These are phyloP conservation scores for Globisporangium mamillatum DNA, from an alignment of 352 stramenopile genomes.

Conservation along the genomic window DNA sequence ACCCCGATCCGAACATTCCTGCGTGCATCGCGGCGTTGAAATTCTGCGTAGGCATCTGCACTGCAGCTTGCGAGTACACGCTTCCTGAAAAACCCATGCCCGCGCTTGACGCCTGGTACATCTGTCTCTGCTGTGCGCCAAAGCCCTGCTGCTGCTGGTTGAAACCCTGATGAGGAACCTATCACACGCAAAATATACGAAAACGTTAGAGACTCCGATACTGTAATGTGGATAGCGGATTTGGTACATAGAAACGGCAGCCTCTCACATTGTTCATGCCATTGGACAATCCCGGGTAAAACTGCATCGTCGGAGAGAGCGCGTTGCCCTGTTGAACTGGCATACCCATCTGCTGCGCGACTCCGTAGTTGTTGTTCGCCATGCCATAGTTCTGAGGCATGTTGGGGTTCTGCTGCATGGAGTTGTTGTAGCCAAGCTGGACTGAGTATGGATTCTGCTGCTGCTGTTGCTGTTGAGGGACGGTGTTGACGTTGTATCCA, in stretches of 20 bases:
- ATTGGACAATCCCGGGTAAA: slow-evolving; percentile 10
- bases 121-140: slow-evolving; percentile 6
- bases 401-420: slow-evolving; percentile 41
- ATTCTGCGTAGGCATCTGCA: slow-evolving; percentile 27
- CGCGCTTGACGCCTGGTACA: slow-evolving; percentile 13
- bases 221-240: background rate
- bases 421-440: slow-evolving; percentile 30
- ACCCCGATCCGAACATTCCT: slow-evolving; percentile 19
- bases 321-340: slow-evolving; percentile 6
- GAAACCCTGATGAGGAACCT: slow-evolving; percentile 10
- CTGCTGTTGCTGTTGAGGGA: slow-evolving; percentile 17
- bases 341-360: slow-evolving; percentile 15
- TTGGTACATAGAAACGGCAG: background rate
- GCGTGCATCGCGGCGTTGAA: slow-evolving; percentile 26
- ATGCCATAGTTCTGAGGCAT: slow-evolving; percentile 55
- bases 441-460: slow-evolving; percentile 33
- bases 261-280: slow-evolving; percentile 18
- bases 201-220: background rate
- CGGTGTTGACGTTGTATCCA: slow-evolving; percentile 35
- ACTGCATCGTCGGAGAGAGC: slow-evolving; percentile 10
- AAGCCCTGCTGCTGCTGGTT: slow-evolving; percentile 10
- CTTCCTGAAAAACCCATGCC: slow-evolving; percentile 1
- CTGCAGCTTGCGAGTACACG: slow-evolving; percentile 6
- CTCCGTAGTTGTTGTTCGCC: slow-evolving; percentile 19
- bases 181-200: background rate